Conservation (phyloP, 75 land plant species). For the Selaginella moellendorffii region DNA sequence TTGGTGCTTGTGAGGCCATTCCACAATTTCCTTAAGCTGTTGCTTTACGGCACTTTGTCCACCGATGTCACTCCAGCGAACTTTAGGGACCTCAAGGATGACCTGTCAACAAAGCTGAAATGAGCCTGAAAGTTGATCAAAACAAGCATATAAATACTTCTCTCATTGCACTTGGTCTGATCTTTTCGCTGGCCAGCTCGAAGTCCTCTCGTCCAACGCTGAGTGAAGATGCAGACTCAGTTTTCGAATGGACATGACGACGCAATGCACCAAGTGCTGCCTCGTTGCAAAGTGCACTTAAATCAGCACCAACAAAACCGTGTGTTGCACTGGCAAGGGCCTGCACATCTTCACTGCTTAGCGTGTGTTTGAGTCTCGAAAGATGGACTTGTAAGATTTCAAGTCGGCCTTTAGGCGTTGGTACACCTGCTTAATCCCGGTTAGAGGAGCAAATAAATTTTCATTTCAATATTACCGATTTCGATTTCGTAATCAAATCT, state of each 20-base stretch:
- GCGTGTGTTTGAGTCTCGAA: slow-evolving; percentile 44
- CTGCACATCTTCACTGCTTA: slow-evolving; percentile 13
- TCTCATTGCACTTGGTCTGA: slow-evolving; percentile 94
- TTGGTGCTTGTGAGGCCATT: slow-evolving; percentile 81
- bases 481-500: slow-evolving; percentile 91
- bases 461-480: slow-evolving; percentile 40
- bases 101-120: slow-evolving; percentile 32
- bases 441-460: background rate
- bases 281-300: slow-evolving; percentile 77
- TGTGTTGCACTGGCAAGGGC: slow-evolving; percentile 56
- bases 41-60: slow-evolving; percentile 72
- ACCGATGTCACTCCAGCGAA: slow-evolving; percentile 89
- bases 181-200: slow-evolving; percentile 71
- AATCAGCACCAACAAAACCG: slow-evolving; percentile 98
- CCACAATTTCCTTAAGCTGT: slow-evolving; percentile 73
- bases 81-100: slow-evolving; percentile 87
- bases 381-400: slow-evolving; percentile 57
- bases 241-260: slow-evolving; percentile 24
- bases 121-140: background rate
- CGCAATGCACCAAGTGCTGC: slow-evolving; percentile 70
- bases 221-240: background rate
- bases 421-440: slow-evolving; percentile 49
- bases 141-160: slow-evolving; percentile 38
- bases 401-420: slow-evolving; percentile 60
- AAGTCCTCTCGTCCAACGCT: slow-evolving; percentile 52